Percentiles rank a stretch among this genome's conserved stretches.
Evolutionary conservation across 257 asterid genomes (phyloP).

Genomic region (Scutellaria baicalensis): DNA sequence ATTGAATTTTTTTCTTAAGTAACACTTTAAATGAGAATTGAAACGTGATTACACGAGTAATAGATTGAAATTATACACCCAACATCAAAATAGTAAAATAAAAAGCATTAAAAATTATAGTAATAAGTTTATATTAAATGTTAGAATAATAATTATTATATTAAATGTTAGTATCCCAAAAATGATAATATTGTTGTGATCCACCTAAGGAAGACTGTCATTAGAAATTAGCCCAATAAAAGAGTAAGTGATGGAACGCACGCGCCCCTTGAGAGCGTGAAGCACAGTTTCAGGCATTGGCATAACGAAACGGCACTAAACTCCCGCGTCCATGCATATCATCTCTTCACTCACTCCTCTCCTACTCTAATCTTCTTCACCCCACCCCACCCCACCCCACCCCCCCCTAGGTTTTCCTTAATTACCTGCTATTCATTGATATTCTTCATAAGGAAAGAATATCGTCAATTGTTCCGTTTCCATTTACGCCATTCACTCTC

Average conservation of each 20-base stretch:
- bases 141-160: no score
- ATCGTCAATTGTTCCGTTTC: conserved; percentile 1
- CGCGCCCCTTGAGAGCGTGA: conserved; percentile 35
- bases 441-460: conserved; percentile 2
- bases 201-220: background rate
- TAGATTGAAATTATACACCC: no score
- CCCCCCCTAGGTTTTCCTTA: background rate
- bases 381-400: background rate
- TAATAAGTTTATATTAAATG: no score
- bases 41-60: no score
- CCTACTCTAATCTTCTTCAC: conserved; percentile 5
- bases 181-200: background rate
- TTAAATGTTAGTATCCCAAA: background rate
- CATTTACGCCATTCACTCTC: background rate
- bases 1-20: no score
- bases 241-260: conserved; percentile 26
- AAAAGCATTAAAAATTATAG: no score
- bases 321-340: conserved; percentile 77
- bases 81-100: no score
- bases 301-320: conserved; percentile 37
- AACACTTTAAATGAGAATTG: no score
- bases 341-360: conserved; percentile 17
- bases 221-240: background rate
- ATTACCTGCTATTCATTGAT: background rate
- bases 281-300: conserved; percentile 17